A percentile compares a stretch with the other conserved stretches of the same genome.
Conservation (phyloP, 176 grass and related monocot genomes). For the Alopecurus myosuroides region DNA sequence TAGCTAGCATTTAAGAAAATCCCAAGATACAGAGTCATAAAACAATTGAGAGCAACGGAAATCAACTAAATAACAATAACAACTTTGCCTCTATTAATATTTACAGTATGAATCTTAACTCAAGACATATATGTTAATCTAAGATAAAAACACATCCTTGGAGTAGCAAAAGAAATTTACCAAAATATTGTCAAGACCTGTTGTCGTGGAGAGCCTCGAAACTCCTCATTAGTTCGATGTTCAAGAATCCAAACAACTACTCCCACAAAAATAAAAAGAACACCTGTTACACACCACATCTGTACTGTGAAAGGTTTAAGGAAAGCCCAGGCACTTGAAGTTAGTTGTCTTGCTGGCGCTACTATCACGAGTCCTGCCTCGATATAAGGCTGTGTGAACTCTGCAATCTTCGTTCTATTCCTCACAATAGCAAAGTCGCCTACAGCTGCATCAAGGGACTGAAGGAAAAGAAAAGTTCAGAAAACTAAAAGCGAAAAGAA, state of each 20-base stretch:
- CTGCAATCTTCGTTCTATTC: constrained; percentile 63
- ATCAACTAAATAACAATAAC: not conserved
- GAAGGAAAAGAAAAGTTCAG: constrained; percentile 6
- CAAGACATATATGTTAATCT: not conserved
- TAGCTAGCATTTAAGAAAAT: constrained; percentile 11
- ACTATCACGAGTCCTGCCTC: constrained; percentile 82
- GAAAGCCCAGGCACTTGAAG: constrained; percentile 75
- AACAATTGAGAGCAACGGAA: not conserved
- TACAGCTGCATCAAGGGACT: constrained; percentile 76
- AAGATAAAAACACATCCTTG: not conserved
- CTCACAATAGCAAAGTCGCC: constrained; percentile 79
- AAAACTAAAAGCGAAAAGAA: constrained; percentile 7
- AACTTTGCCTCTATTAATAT: not conserved
- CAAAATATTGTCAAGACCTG: constrained; percentile 74
- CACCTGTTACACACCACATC: constrained; percentile 78
- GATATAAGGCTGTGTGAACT: constrained; percentile 76
- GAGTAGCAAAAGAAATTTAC: constrained; percentile 25
- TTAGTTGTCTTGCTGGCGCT: constrained; percentile 24
- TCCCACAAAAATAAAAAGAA: constrained; percentile 78
- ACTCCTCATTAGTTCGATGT: constrained; percentile 69
- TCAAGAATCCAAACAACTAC: constrained; percentile 84
- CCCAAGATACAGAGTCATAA: not conserved
- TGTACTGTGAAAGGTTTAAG: constrained; percentile 76
- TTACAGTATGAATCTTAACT: not conserved
- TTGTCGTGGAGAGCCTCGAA: constrained; percentile 56